Conservation (phyloP, 2,329 filamentous ascomycete species). For the Diaporthe velutina region DNA sequence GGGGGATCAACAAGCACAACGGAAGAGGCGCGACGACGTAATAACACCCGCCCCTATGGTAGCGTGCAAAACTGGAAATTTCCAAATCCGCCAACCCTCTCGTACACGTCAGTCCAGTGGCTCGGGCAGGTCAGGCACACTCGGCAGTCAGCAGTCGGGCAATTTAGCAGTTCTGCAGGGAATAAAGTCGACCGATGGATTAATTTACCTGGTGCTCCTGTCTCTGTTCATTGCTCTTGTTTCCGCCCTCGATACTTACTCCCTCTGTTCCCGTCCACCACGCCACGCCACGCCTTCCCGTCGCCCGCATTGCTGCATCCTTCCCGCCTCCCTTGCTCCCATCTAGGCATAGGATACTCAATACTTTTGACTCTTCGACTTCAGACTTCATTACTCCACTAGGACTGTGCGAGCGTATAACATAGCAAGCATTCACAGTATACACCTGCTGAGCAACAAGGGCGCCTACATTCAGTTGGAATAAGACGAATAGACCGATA, state of each 20-base stretch:
- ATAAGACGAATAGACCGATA: not conserved
- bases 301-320: constrained; percentile 6
- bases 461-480: not conserved
- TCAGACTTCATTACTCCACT: too few relatives aligned
- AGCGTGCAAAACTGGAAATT: constrained; percentile 20
- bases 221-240: not conserved
- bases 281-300: too few relatives aligned
- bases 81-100: not conserved
- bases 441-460: not conserved
- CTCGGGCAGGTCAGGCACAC: constrained; percentile 10
- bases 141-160: not conserved
- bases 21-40: constrained; percentile 13
- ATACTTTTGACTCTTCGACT: too few relatives aligned
- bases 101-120: constrained; percentile 26
- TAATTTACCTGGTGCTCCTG: not conserved
- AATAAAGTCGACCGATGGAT: too few relatives aligned
- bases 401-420: not conserved
- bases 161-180: not conserved
- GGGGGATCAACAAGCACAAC: not conserved
- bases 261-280: too few relatives aligned
- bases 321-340: not conserved
- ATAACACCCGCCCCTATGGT: not conserved
- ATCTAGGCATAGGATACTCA: not conserved
- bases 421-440: not conserved
- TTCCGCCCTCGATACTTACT: too few relatives aligned